Conservation (phyloP, 257 asterid genomes). For the Jasminum sambac region DNA sequence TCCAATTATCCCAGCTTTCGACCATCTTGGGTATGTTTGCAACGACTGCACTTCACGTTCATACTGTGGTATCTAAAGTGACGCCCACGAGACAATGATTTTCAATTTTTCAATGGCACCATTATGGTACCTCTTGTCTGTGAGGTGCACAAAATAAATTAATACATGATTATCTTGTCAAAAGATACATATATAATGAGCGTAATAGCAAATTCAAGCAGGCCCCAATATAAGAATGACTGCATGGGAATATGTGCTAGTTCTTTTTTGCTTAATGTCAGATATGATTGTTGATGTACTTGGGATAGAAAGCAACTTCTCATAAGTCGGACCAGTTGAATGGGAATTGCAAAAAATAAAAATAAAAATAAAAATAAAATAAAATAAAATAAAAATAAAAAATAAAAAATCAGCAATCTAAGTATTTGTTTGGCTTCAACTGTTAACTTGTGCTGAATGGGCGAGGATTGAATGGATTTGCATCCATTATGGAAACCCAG, state of each 20-base stretch:
- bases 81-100: not conserved
- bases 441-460: not conserved
- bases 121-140: slow-evolving; percentile 11
- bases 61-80: slow-evolving; percentile 1
- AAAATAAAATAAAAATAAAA: no score
- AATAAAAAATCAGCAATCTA: no score
- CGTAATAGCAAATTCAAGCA: not conserved
- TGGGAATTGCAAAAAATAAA: not conserved
- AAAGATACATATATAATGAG: not conserved
- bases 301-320: not conserved
- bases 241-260: not conserved
- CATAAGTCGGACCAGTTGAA: not conserved
- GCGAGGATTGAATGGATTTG: not conserved
- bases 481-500: not conserved
- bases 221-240: not conserved
- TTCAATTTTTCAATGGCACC: slow-evolving; percentile 16
- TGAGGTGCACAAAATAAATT: slow-evolving; percentile 8
- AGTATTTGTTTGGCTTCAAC: not conserved
- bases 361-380: no score
- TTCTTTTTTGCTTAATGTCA: not conserved
- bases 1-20: slow-evolving; percentile 6
- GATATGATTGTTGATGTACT: not conserved
- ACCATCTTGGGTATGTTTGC: not conserved
- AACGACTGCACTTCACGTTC: slow-evolving; percentile 4
- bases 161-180: not conserved